Evolutionary conservation across 2,329 filamentous ascomycete genomes (phyloP), one percentile per base, ranked within the genome.

Genomic region (Xylariaceae sp.): DNA sequence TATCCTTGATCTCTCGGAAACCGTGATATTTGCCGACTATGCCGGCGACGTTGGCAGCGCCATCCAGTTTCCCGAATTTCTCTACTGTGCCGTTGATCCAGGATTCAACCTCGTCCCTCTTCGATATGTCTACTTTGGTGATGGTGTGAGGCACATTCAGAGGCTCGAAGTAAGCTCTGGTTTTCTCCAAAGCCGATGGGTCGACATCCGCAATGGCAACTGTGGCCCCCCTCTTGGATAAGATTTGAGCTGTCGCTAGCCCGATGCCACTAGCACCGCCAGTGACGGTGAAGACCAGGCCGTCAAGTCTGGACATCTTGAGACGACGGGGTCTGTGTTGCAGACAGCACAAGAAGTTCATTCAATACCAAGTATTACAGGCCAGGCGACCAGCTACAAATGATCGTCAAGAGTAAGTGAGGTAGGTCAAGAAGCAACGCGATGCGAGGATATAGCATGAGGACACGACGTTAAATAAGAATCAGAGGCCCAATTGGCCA

Each of bases 11-110:
- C 1, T 71, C 56, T 46, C 69, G 66, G 50, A 69, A 55, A 12
- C 69, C 70, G 52, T 77, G 74, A 43, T 73, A 65, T 57, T 70
- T 71, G 42, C 75, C 75, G 56, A 78, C 75, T 41, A 73, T 61
- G 41, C 79, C 78, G 5, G 81, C 81, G 9, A 80, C 71, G 48
- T 84, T 83, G 11, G 76, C 79, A 17, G 79, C 78, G 5, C 79
- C 75, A 58, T 82, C 76, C 9, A 83, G 71, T 47, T 73, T 73
- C 5, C 80, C 80, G 47, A 78, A 78, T 31, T 69, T 69, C n/a
- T 69, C 59, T n/a, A 82, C 63, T 11, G 75, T 72, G 44, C 63
- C 65, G 6, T 69, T 65, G 43, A 81, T 73, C 79, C 79, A 82
- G 17, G 60, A 60, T 31, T 83, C 76, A 10, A 82, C 79, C 28